Evolutionary conservation across 2,329 filamentous ascomycete species (phyloP).

Genomic region (Colletotrichum sp.): DNA sequence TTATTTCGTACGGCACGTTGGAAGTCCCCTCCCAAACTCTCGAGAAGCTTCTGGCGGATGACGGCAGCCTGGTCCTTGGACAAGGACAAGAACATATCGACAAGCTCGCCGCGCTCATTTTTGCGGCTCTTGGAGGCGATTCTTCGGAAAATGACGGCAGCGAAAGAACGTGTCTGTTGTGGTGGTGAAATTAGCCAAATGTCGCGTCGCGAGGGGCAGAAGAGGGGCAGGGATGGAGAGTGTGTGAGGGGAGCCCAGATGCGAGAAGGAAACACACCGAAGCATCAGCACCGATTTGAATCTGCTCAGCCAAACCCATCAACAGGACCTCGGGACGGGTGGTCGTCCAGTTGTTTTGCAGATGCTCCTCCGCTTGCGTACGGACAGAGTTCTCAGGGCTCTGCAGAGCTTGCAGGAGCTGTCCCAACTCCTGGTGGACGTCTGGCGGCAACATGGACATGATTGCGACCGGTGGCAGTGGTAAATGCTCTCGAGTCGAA

Average conservation of each 20-base stretch:
- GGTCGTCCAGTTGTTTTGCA: conserved; percentile 88
- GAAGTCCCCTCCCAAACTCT: conserved; percentile 75
- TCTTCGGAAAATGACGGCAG: conserved; percentile 91
- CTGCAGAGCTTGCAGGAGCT: conserved; percentile 88
- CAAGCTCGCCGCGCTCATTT: conserved; percentile 70
- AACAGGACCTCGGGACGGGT: conserved; percentile 84
- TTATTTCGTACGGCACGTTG: conserved; percentile 85
- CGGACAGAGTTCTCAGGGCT: conserved; percentile 87
- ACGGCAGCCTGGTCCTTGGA: conserved; percentile 74
- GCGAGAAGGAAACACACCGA: conserved; percentile 54
- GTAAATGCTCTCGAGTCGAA: not conserved
- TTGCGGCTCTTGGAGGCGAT: conserved; percentile 91
- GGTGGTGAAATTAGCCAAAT: not conserved
- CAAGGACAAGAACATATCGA: conserved; percentile 87
- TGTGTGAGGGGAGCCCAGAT: not conserved
- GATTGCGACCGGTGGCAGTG: conserved; percentile 22
- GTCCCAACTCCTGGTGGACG: conserved; percentile 81
- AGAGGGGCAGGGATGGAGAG: conserved; percentile 17
- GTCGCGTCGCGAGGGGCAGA: not conserved
- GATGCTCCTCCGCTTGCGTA: conserved; percentile 85
- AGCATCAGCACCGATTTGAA: conserved; percentile 76
- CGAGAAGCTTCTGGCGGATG: conserved; percentile 84
- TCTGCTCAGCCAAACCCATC: conserved; percentile 94
- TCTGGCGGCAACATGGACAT: conserved; percentile 91
- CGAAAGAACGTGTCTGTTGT: conserved; percentile 82